Evolutionary conservation across 192 early-diverging fungal species (phyloP).

Genomic region (Entomortierella parvispora): DNA sequence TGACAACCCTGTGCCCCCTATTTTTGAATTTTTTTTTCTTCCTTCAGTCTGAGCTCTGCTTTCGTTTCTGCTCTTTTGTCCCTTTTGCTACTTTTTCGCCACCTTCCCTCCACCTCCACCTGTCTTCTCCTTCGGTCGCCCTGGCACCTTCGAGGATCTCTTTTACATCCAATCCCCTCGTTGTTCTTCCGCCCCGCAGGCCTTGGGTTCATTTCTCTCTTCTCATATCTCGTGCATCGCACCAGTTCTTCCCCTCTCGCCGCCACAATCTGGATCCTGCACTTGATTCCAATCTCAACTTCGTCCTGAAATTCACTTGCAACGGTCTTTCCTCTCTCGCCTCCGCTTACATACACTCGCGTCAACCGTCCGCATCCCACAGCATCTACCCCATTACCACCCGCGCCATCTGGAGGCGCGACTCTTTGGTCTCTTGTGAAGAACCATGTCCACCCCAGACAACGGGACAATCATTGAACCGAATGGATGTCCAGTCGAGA

Average conservation of each 20-base stretch:
- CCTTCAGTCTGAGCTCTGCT: background rate
- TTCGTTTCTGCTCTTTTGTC: constrained; percentile 7
- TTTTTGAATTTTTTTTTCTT: background rate
- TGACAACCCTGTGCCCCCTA: background rate
- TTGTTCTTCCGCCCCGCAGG: background rate
- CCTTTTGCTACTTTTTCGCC: background rate
- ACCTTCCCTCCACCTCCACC: background rate
- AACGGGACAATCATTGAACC: constrained; percentile 20
- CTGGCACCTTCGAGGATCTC: background rate
- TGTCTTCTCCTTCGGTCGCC: too few relatives aligned
- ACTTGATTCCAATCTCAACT: too few relatives aligned
- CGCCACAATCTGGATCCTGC: too few relatives aligned
- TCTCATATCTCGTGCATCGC: background rate
- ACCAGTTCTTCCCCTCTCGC: background rate
- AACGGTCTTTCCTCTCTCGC: too few relatives aligned
- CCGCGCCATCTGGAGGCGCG: too few relatives aligned
- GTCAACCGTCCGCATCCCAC: too few relatives aligned
- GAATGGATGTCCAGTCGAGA: constrained; percentile 47
- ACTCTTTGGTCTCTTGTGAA: too few relatives aligned
- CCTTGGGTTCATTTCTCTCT: background rate
- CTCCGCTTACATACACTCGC: too few relatives aligned
- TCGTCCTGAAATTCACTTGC: too few relatives aligned
- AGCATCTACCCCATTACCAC: too few relatives aligned
- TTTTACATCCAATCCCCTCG: background rate
- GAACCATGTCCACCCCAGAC: constrained; percentile 5